These are phyloP conservation scores for Exophiala dermatitidis DNA, from an alignment of 2,329 filamentous ascomycete genomes.

Conservation along the genomic window DNA sequence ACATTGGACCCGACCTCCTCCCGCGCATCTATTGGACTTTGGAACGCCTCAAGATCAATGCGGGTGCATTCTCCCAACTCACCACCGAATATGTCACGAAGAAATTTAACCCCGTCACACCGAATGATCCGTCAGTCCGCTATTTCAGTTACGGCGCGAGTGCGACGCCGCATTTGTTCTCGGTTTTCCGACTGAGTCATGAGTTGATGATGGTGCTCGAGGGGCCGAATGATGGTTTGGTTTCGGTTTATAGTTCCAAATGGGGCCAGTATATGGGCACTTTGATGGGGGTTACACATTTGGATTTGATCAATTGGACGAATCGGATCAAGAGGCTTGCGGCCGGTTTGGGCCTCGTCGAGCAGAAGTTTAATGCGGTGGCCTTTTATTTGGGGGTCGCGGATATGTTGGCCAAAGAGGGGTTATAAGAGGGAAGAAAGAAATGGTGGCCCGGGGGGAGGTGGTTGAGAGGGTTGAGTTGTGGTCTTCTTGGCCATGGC, in stretches of 20 bases:
- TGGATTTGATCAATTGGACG: constrained; percentile 61
- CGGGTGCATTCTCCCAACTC: constrained; percentile 55
- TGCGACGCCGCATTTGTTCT: constrained; percentile 49
- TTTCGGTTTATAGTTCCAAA: constrained; percentile 51
- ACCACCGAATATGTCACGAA: constrained; percentile 52
- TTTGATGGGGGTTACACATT: constrained; percentile 55
- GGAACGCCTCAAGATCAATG: constrained; percentile 49
- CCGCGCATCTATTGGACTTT: constrained; percentile 51
- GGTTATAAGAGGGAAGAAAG: constrained; percentile 31
- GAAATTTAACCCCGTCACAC: constrained; percentile 53
- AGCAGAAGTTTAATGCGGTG: constrained; percentile 56
- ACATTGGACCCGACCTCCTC: constrained; percentile 48
- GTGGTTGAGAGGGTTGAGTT: not conserved
- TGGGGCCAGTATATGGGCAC: constrained; percentile 60
- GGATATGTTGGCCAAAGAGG: constrained; percentile 65
- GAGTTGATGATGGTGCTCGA: constrained; percentile 48
- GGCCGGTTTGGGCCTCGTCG: constrained; percentile 50
- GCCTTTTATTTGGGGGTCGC: constrained; percentile 59
- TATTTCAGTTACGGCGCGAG: constrained; percentile 60
- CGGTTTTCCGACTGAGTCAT: constrained; percentile 52
- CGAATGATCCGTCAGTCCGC: constrained; percentile 47
- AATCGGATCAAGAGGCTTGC: constrained; percentile 54
- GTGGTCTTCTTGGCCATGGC: not conserved
- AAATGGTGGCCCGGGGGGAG: not conserved
- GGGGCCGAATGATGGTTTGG: constrained; percentile 56